phyloP scores from a whole-genome alignment of 1,284 basidiomycete genomes.

The Heterobasidion occidentale region DNA sequence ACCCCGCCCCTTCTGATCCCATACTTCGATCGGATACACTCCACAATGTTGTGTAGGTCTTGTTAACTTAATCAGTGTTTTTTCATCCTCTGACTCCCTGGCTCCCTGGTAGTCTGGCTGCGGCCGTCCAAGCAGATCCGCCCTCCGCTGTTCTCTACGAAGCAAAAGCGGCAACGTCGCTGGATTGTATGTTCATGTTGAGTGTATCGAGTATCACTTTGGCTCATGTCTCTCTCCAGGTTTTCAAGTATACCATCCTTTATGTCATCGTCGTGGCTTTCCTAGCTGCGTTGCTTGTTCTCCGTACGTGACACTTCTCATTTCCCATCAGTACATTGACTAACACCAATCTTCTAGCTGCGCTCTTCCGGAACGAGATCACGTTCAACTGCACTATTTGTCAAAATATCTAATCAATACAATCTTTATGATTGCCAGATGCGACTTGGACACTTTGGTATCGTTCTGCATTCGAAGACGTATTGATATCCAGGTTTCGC shows the following conservation, averaged over 20 bases:
- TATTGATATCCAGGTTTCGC: constrained; percentile 1
- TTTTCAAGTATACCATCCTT: constrained; percentile 78
- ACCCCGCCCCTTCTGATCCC: constrained; percentile 83
- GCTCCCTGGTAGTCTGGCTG: constrained; percentile 60
- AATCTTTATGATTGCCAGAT: constrained; percentile 4
- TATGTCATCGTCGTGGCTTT: constrained; percentile 76
- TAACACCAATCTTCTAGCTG: constrained; percentile 32
- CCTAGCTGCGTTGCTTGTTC: constrained; percentile 75
- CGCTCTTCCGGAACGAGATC: constrained; percentile 63
- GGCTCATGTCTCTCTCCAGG: constrained; percentile 26
- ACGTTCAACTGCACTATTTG: constrained; percentile 65
- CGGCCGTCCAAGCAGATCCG: constrained; percentile 92
- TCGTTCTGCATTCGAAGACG: neutral
- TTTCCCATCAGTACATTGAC: constrained; percentile 8
- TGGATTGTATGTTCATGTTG: constrained; percentile 65
- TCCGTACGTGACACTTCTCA: constrained; percentile 48
- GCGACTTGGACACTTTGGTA: neutral
- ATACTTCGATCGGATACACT: constrained; percentile 82
- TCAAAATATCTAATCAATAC: constrained; percentile 59
- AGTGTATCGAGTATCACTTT: neutral
- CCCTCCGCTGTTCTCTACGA: constrained; percentile 90
- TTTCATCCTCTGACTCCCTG: constrained; percentile 3
- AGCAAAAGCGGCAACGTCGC: constrained; percentile 84
- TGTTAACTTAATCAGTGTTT: constrained; percentile 10
- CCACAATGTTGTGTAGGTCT: constrained; percentile 78